A percentile compares a stretch with the other conserved stretches of the same genome.
Conservation (phyloP, 2,329 filamentous ascomycete genomes). For the Diplodia intermedia region DNA sequence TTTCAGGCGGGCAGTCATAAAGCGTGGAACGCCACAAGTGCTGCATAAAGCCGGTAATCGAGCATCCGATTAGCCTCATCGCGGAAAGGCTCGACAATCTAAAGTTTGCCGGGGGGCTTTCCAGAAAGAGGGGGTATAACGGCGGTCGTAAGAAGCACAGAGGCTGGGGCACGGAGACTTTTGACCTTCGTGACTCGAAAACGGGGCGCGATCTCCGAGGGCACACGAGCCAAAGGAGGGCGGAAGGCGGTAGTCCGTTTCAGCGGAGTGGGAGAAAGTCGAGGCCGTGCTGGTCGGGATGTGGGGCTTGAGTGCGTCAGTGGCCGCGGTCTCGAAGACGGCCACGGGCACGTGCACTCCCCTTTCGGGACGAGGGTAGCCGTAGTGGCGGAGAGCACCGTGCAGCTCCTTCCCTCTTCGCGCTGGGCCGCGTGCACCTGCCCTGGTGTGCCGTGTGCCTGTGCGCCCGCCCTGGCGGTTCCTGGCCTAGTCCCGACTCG, state of each 20-base stretch:
- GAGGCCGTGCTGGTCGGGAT: background rate
- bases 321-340: background rate
- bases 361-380: background rate
- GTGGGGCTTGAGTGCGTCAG: background rate
- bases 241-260: slow-evolving; percentile 1
- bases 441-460: slow-evolving; percentile 1
- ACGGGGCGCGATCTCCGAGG: slow-evolving; percentile 10
- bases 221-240: background rate
- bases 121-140: background rate
- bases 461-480: background rate
- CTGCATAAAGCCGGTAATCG: slow-evolving; percentile 1
- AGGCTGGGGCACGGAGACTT: background rate
- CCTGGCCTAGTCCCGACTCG: background rate
- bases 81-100: slow-evolving; percentile 3
- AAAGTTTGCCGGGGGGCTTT: background rate
- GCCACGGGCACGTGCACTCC: background rate
- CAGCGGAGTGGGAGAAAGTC: background rate
- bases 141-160: slow-evolving; percentile 4
- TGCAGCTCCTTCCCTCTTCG: background rate
- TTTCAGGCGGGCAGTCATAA: background rate
- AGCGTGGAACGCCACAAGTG: background rate
- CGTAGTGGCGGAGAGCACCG: slow-evolving; percentile 5
- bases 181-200: background rate
- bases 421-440: background rate
- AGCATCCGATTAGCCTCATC: background rate